Conservation (phyloP, 2,329 filamentous ascomycete genomes). For the Dothideomycetes sp. region DNA sequence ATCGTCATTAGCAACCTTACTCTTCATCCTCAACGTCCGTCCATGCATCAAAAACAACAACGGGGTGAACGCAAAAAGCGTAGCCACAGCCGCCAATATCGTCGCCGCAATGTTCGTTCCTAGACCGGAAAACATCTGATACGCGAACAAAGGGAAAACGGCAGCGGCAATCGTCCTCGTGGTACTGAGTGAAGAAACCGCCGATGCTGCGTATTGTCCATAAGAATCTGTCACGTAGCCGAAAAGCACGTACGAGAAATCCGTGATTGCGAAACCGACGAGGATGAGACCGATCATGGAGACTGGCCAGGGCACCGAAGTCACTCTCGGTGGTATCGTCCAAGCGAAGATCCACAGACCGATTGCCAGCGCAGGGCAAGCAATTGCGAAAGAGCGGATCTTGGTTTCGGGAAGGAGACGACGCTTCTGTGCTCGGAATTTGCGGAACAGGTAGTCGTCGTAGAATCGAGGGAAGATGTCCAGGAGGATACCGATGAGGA, state of each 20-base stretch:
- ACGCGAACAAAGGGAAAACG: slow-evolving; percentile 30
- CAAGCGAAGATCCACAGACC: slow-evolving; percentile 37
- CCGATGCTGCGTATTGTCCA: slow-evolving; percentile 33
- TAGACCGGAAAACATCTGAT: slow-evolving; percentile 12
- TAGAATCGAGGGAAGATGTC: slow-evolving; percentile 33
- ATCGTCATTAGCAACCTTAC: slow-evolving; percentile 14
- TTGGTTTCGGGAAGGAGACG: slow-evolving; percentile 34
- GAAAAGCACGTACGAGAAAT: slow-evolving; percentile 31
- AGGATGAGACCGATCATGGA: slow-evolving; percentile 33
- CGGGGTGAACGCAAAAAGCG: slow-evolving; percentile 25
- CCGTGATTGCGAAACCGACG: slow-evolving; percentile 39
- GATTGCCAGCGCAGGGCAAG: slow-evolving; percentile 31
- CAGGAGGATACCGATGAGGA: slow-evolving; percentile 49
- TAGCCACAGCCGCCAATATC: slow-evolving; percentile 30
- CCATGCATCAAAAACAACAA: slow-evolving; percentile 18
- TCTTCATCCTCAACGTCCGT: slow-evolving; percentile 15
- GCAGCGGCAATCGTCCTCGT: slow-evolving; percentile 28
- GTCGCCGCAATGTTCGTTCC: slow-evolving; percentile 9
- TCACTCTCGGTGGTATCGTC: slow-evolving; percentile 34
- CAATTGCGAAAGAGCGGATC: slow-evolving; percentile 34
- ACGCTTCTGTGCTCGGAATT: slow-evolving; percentile 17
- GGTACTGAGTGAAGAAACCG: slow-evolving; percentile 30
- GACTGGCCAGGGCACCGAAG: slow-evolving; percentile 31
- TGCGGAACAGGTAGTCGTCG: slow-evolving; percentile 27
- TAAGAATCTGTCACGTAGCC: slow-evolving; percentile 36